Evolutionary conservation across 2,329 filamentous ascomycete genomes (phyloP), one percentile per base, ranked within the genome.

Genomic region (Arthroderma sp.): DNA sequence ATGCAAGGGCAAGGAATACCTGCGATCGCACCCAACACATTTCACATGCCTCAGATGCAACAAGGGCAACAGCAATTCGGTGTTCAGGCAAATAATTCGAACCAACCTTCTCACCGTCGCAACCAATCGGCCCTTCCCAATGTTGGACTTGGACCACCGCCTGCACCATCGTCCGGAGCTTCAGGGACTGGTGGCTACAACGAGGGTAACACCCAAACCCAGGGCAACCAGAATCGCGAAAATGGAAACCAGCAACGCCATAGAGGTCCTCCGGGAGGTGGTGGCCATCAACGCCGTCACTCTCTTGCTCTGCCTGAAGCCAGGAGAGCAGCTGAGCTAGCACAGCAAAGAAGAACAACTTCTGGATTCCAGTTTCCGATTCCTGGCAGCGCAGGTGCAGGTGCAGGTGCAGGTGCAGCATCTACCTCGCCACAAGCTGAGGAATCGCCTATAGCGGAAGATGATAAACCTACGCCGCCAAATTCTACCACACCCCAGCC

Each of bases 91-190:
- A 83, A 80, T 56, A 72, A 83, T 51, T 82, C 85, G 37, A 80
- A 76, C 50, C 86, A 91, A 63, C 81, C 84, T 52, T 81, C 86
- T 65, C 91, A 98, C 75, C 87, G 91, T 66, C 87, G 91, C 71
- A 96, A 96, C 73, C 89, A 95, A 69, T 96, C 91, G 62, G 89
- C 89, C 61, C 75, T 96, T 54, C 88, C 91, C 42, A 91, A 86
- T 58, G 86, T 95, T 75, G 79, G 82, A 50, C 84, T 94, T 78
- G 86, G 86, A 27, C 84, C 88, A 48, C 87, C 87, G 11, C 89
- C 91, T 46, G 91, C 91, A 50, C 94, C 91, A 11, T 93, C 91
- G 27, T 87, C 89, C 32, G 82, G 81, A 52, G 80, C 88, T 43
- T 84, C 89, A 46, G 86, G 85, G 46, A 75, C 80, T 38, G 68